Percentiles rank a stretch among this genome's conserved stretches.
These are phyloP conservation scores for Lodderomyces oxycetoniae DNA, from an alignment of 1,139 yeast genomes.

Conservation along the genomic window DNA sequence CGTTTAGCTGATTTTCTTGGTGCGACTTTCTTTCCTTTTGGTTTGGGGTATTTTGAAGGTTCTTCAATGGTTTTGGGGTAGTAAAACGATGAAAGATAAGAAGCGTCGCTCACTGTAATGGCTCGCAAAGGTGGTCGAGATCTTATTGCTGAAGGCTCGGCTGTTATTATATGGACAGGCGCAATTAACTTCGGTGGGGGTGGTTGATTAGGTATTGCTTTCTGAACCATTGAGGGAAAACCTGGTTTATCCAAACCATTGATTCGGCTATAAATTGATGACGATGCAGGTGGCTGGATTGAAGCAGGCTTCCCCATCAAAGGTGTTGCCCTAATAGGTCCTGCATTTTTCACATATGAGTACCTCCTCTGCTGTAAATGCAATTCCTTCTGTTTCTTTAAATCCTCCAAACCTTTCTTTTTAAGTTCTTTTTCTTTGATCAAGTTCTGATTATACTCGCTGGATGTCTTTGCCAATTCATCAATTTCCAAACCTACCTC, in stretches of 20 bases:
- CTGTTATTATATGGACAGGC: slow-evolving; percentile 25
- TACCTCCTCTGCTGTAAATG: slow-evolving; percentile 16
- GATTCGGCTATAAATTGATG: slow-evolving; percentile 9
- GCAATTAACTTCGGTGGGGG: slow-evolving; percentile 41
- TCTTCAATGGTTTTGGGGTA: slow-evolving; percentile 33
- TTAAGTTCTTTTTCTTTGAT: slow-evolving; percentile 23
- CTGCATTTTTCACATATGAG: slow-evolving; percentile 9
- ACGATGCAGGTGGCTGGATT: slow-evolving; percentile 42
- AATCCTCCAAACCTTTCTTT: slow-evolving; percentile 21
- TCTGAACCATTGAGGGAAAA: slow-evolving; percentile 8
- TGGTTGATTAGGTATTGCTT: slow-evolving; percentile 32
- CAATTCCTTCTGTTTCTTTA: slow-evolving; percentile 20
- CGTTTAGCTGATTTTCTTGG: slow-evolving; percentile 47
- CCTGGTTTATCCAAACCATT: slow-evolving; percentile 9
- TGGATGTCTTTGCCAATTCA: slow-evolving; percentile 32
- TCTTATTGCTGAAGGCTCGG: slow-evolving; percentile 17
- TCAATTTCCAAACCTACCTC: slow-evolving; percentile 41
- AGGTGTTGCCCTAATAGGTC: slow-evolving; percentile 21
- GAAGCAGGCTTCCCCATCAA: slow-evolving; percentile 45
- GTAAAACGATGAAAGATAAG: slow-evolving; percentile 26
- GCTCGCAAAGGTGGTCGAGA: slow-evolving; percentile 19
- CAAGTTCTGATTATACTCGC: slow-evolving; percentile 31
- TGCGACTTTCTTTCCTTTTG: slow-evolving; percentile 30
- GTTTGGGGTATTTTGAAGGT: slow-evolving; percentile 43
- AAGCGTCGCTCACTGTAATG: slow-evolving; percentile 23